Evolutionary conservation across 371 early-diverging fungal genomes (phyloP), one percentile per base, ranked within the genome.

Genomic region (Batrachochytrium dendrobatidis): DNA sequence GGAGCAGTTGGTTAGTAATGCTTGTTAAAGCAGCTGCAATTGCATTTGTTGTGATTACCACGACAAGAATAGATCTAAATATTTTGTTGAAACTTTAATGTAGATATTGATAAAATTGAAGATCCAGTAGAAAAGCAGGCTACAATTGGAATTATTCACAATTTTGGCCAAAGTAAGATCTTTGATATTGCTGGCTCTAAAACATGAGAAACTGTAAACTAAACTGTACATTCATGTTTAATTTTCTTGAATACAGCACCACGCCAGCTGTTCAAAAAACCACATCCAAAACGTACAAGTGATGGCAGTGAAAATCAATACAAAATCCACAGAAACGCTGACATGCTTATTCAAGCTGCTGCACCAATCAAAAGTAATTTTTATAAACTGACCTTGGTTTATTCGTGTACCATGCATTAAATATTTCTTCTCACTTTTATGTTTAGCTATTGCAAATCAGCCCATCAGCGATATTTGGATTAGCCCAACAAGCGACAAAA

Each of bases 121-220:
- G 91, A 93, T 61, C 86, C 85, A 3, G 79, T 91, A 6, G 90
- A 72, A 43, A 72, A 91, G 69, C 88, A 88, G 44, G 84, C 88
- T 1, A 91, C 91, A 0, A 86, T 91, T 0, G 88, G 89, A 48
- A 90, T 89, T 55, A 91, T 93, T 43, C 82, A 91, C 60, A 90
- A 93, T 67, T 93, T 93, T 84, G 94, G 94, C 1, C 92, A 92
- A 67, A 92, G 65, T 65, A 34, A 49, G 49, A n/a, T 2, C 32
- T 4, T 34, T 10, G n/a, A 1, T 6, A 10, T 4, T 3, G n/a
- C 39, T 12, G 15, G n/a, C 12, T 56, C n/a, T 45, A 17, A 12
- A 6, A 20, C 24, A 33, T 6, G 28, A 46, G 48, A 46, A 4
- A 22, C 4, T 4, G 6, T 28, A 46, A 22, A 18, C 48, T 18